Conservation (phyloP, 1,284 basidiomycete genomes). For the Boletus mariae region DNA sequence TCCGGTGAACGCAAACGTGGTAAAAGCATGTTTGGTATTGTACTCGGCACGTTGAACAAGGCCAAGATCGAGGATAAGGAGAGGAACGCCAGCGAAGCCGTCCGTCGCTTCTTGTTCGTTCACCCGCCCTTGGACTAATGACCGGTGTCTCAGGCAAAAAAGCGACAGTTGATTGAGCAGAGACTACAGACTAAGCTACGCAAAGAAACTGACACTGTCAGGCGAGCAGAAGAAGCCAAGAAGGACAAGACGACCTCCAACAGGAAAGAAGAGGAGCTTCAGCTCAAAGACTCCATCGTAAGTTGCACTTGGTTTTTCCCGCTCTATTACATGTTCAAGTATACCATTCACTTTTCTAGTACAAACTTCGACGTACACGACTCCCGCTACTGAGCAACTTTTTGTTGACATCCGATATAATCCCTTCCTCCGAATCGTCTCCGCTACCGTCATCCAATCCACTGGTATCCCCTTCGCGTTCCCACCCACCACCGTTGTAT, state of each 20-base stretch:
- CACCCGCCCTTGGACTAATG: slow-evolving; percentile 4
- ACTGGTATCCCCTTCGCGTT: slow-evolving; percentile 50
- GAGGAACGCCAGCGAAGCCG: slow-evolving; percentile 74
- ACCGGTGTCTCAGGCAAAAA: slow-evolving; percentile 56
- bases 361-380: slow-evolving; percentile 65
- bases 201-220: slow-evolving; percentile 78
- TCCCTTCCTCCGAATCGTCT: slow-evolving; percentile 39
- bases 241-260: slow-evolving; percentile 71
- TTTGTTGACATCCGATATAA: slow-evolving; percentile 67
- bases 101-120: slow-evolving; percentile 34
- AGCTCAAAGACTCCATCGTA: slow-evolving; percentile 74
- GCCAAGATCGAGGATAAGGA: slow-evolving; percentile 79
- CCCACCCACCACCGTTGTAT: slow-evolving; percentile 71
- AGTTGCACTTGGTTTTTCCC: slow-evolving; percentile 28
- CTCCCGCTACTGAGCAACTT: slow-evolving; percentile 72
- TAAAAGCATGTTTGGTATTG: slow-evolving; percentile 78
- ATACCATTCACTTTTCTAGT: slow-evolving; percentile 36
- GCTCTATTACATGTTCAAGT: neutral
- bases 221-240: slow-evolving; percentile 77
- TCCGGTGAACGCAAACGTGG: slow-evolving; percentile 68
- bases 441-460: slow-evolving; percentile 37
- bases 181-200: slow-evolving; percentile 75
- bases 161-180: slow-evolving; percentile 73
- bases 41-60: slow-evolving; percentile 76
- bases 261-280: slow-evolving; percentile 74